Base-by-base conservation (phyloP, 768 basidiomycete species). In the Leccinum aurantiacum region DNA sequence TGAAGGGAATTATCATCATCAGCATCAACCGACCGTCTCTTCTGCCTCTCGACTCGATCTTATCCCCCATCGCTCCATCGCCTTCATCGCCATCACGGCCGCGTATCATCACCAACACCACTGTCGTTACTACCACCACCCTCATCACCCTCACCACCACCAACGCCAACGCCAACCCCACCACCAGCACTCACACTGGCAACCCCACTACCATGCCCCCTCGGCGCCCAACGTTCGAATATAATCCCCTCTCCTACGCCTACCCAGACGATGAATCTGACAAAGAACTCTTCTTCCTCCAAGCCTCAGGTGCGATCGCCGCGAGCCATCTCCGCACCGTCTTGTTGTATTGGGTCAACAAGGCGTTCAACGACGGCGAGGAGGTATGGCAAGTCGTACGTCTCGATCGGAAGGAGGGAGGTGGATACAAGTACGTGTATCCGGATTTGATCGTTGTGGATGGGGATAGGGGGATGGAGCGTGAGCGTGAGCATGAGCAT, bases 371-470 rank as follows among this genome's bases (percentile, higher is more conserved):
- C 46, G 67, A 68, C 22, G 67, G 69, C 14, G 63, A 63, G 15
- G 62, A 71, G 35, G 65, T 71, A 3, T 73, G 71, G 67, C 71
- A 71, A 6, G 70, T 67, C 60, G 62, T 68, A 14, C 70, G 70
- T 15, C 67, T 73, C 38, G 59, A 63, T 25, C 48, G 49, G 4
- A 66, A 51, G 5, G 63, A 61, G 47, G 27, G 22, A 15, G 27
- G 51, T 25, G 15, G 54, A 22, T 44, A 60, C 57, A 62, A 56
- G 22, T 71, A 73, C 56, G 60, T 69, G 35, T 73, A 71, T 13
- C 71, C 71, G 7, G 70, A 71, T 35, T 17, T 72, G 46, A 64
- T 71, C 58, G 70, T 69, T 27, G 63, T 71, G 46, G 65, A 71
- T 6, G 60, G 27, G 31, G 29, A 22, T 50, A 62, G 67, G 7